Conservation (phyloP, 163 green algal species). For the Chlamydomonas reinhardtii region DNA sequence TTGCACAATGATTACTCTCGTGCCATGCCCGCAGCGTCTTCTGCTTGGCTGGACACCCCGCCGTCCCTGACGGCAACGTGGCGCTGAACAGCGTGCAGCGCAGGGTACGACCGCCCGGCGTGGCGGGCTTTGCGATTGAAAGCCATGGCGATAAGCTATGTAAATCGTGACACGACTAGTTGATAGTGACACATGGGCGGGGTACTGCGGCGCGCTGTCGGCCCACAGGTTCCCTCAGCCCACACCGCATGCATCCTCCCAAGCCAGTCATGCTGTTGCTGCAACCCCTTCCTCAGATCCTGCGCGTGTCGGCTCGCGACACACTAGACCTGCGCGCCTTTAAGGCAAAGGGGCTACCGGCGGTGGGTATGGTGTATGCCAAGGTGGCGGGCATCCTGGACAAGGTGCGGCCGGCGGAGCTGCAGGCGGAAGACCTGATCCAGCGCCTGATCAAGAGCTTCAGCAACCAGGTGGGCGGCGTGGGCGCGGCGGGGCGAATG, state of each 20-base stretch:
- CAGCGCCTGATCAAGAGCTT: conserved; percentile 77
- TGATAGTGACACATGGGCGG: too few species aligned
- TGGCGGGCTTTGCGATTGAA: background rate
- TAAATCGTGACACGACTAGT: too few species aligned
- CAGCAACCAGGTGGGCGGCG: conserved; percentile 63
- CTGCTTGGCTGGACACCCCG: conserved; percentile 63
- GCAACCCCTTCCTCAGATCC: conserved; percentile 61
- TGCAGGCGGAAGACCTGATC: conserved; percentile 76
- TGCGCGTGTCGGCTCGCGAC: conserved; percentile 82
- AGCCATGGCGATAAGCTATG: background rate
- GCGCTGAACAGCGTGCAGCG: conserved; percentile 93
- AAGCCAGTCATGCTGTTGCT: too few species aligned
- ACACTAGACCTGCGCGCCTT: conserved; percentile 66
- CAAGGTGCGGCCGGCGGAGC: conserved; percentile 63
- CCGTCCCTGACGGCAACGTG: conserved; percentile 71
- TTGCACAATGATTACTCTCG: too few species aligned
- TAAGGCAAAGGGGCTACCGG: conserved; percentile 60
- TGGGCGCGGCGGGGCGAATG: background rate
- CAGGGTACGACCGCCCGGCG: conserved; percentile 56
- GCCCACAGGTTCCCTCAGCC: too few species aligned
- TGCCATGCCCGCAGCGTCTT: conserved; percentile 77
- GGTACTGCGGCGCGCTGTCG: too few species aligned
- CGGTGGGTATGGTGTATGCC: conserved; percentile 76
- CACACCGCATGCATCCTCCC: too few species aligned
- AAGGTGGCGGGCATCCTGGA: conserved; percentile 76